Base-by-base conservation (phyloP, 495 filamentous ascomycete genomes). In the Rusavskia elegans region DNA sequence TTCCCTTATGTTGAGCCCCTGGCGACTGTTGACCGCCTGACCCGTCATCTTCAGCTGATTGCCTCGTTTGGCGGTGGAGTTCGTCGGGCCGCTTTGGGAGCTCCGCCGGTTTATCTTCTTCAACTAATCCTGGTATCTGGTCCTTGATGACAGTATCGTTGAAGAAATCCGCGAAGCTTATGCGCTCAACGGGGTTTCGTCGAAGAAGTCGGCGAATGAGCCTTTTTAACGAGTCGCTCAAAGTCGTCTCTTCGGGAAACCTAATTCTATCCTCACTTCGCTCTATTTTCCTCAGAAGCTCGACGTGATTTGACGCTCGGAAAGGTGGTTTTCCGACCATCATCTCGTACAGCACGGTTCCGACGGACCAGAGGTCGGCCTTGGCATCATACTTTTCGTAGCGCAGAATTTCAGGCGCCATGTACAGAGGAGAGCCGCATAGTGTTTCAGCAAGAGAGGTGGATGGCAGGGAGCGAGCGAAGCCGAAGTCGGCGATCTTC, bases 351-450 rank as follows among this genome's bases (percentile, higher is more conserved):
- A 93, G 67, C 9, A 98, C 92, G 5, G 93, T 95, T 35, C 92
- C 92, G 37, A 95, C 85, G 20, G 92, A 98, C 92, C 92, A 98
- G 36, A 98, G 69, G 71, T 98, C 92, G 39, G 89, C 92, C 63
- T 89, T 93, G 42, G 89, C 87, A 69, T 95, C 90, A 65, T 98
- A 98, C 63, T 89, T 89, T 63, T 98, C 89, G 59, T 96, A 98
- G 40, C 89, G 81, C 40, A 98, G 77, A 53, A 98, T 98, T 67
- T 98, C 92, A 2, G 92, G 92, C 1, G 92, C 92, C 92, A 98
- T 98, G 67, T 98, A 98, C 23, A 98, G 74, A 14, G 92, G 92
- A n/a, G 92, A 98, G 32, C 92, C 92, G 64, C 92, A 98, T 6
- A 98, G 74, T 3, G 92, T 98, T 63, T 98, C 92, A 8, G 92